Evolutionary conservation across 192 early-diverging fungal species (phyloP).

Genomic region (Backusella morwellensis): DNA sequence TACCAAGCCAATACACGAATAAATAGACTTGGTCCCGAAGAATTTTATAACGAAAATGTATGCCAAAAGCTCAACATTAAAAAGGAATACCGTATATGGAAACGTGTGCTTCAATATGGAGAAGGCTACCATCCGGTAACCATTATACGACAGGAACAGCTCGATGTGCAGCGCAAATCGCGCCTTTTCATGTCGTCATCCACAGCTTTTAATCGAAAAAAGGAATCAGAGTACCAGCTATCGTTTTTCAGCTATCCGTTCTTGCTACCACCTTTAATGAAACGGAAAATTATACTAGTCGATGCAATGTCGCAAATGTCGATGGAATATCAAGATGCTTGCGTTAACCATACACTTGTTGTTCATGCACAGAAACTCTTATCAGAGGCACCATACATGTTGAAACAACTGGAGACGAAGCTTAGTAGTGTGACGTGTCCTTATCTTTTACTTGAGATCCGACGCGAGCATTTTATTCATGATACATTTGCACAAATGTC

Average conservation of each 20-base stretch:
- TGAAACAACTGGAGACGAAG: conserved; percentile 51
- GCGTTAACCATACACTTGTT: conserved; percentile 76
- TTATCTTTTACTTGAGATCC: conserved; percentile 77
- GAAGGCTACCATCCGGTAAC: conserved; percentile 18
- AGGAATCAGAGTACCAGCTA: conserved; percentile 46
- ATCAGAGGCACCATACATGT: conserved; percentile 42
- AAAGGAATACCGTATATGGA: conserved; percentile 77
- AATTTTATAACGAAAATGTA: conserved; percentile 26
- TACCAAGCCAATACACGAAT: not conserved
- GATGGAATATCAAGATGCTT: conserved; percentile 75
- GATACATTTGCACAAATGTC: conserved; percentile 77
- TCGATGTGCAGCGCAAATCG: conserved; percentile 17
- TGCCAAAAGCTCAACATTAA: conserved; percentile 63
- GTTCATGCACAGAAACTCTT: conserved; percentile 71
- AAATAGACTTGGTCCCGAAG: not conserved
- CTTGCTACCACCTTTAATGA: conserved; percentile 63
- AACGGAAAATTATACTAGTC: conserved; percentile 68
- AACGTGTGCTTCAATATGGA: conserved; percentile 42
- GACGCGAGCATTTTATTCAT: conserved; percentile 65
- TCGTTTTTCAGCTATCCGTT: conserved; percentile 70
- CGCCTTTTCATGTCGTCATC: conserved; percentile 13
- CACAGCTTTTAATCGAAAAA: conserved; percentile 11
- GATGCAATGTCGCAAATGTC: conserved; percentile 78
- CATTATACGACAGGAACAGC: conserved; percentile 2
- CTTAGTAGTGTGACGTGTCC: conserved; percentile 65